Evolutionary conservation across 352 stramenopile genomes (phyloP), one percentile per base, ranked within the genome.

Genomic region (Globisporangium paddicum): DNA sequence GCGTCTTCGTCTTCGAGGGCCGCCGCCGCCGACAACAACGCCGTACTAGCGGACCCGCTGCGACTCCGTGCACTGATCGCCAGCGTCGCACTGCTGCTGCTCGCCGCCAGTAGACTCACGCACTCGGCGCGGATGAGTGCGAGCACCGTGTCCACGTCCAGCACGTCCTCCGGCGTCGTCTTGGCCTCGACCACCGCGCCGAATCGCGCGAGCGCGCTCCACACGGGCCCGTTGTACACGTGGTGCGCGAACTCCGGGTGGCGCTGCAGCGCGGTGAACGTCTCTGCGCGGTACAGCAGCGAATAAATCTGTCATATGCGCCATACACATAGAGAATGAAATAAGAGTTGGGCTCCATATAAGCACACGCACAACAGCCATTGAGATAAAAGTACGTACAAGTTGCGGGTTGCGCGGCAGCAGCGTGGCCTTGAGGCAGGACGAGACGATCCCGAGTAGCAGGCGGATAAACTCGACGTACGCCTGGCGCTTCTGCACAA

Each of bases 301-400:
- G 82, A 86, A 86, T 91, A 94, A 84, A 94, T 92, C 75, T 84
- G n/a, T n/a, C n/a, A n/a, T n/a, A n/a, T n/a, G n/a, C n/a, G n/a
- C n/a, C n/a, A n/a, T n/a, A n/a, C n/a, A 62, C 11, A 46, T 11
- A 37, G 32, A 38, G 9, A 57, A n/a, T n/a, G n/a, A n/a, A n/a
- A n/a, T n/a, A n/a, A n/a, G 35, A n/a, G 5, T 30, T 25, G 60
- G 21, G 32, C 44, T 40, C 10, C 32, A 48, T 13, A 3, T 46
- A 16, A 52, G 3, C 25, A 34, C 14, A 37, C 32, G 32, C n/a
- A 58, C 47, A 32, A 5, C 14, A 32, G 10, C 14, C 16, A 23
- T 9, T 35, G n/a, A n/a, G n/a, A n/a, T 16, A 48, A 47, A 28
- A 21, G n/a, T 25, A 72, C 68, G 4, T 67, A 82, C 73, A 75